Evolutionary conservation across 805 yeast species (phyloP), one percentile per base, ranked within the genome.

Genomic region (Wickerhamiella alocasiicola): DNA sequence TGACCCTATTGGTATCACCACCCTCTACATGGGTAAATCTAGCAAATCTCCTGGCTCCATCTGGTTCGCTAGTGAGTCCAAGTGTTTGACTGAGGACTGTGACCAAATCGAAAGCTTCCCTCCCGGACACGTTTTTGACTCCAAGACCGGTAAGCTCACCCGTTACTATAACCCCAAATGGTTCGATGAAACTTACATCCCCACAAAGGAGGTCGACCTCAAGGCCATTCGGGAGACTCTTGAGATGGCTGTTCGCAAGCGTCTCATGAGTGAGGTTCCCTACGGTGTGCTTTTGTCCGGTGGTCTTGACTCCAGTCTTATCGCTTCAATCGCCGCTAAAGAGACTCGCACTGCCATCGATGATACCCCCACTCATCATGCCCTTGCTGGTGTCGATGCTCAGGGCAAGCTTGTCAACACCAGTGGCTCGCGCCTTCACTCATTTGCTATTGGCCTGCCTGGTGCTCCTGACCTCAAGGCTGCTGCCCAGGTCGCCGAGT

Each of bases 191-290:
- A 47, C 67, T 40, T 70, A 70, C 59, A 71, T 81, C 48, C 95
- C 98, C 51, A 61, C 78, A 31, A 71, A 72, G 45, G 83, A 78
- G 32, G 82, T 80, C 34, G 94, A 88, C 60, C 75, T 68, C 59
- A 74, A 60, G 55, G 53, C 65, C 45, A 72, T 91, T 46, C 78
- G 95, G 63, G 80, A 78, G 55, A 62, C 82, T 37, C 72, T 91
- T 60, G 98, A 91, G 64, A 67, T 80, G 66, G 85, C 98, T 36
- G 99, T 91, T 42, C 81, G 98, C 71, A 91, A 91, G 81, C 81
- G 98, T 72, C 74, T 91, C 56, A 91, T 91, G 99, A 91, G 97
- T 43, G 99, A 91, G 70, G 99, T 91, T 47, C 97, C 99, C 43
- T 91, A 83, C 63, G 99, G 99, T 68, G 99, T 91, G 35, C 69